Evolutionary conservation across 2,329 filamentous ascomycete genomes (phyloP), one percentile per base, ranked within the genome.

Genomic region (Dendrostoma leiphaemia): DNA sequence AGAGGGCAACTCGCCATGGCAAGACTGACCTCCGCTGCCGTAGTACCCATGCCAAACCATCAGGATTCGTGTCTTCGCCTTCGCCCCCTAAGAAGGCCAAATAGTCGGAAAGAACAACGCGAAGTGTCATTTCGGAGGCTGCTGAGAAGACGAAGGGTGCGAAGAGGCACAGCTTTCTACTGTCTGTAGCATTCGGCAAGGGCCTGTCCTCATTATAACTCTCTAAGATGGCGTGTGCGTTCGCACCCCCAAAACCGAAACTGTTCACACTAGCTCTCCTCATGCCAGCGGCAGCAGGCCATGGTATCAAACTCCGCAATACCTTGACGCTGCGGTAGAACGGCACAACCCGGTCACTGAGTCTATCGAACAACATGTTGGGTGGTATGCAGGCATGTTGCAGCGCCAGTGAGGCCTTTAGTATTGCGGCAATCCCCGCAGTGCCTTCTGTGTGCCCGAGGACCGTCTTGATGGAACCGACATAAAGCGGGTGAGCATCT

Each of bases 391-490:
- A 54, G 1, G 60, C 63, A n/a, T 73, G 62, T 58, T 74, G 69
- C 52, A 74, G 56, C 17, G 64, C 62, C 8, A 69, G 59, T 4
- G 71, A 53, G 0, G 66, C 64, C 54, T 72, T 74, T 10, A 77
- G 62, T 15, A 77, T 38, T 17, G 69, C 69, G 1, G 74, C 72
- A 9, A 77, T 57, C 3, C 74, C 74, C 4, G 72, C 71, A 2
- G 71, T 65, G 7, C 71, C 71, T 59, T 77, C 74, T 0, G 68
- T 70, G 51, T 77, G 74, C 9, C 74, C 74, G 15, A 71, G 60
- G 3, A 69, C 62, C 0, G 67, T 69, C 55, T 70, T 70, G 40
- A 69, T 57, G 1, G 65, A 68, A 2, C 67, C 68, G 0, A 69
- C 66, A 6, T 65, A 49, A 48, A 69, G 43, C 4, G 31, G 10